Conservation (phyloP, 2,329 filamentous ascomycete species). For the Escovopsis weberi region DNA sequence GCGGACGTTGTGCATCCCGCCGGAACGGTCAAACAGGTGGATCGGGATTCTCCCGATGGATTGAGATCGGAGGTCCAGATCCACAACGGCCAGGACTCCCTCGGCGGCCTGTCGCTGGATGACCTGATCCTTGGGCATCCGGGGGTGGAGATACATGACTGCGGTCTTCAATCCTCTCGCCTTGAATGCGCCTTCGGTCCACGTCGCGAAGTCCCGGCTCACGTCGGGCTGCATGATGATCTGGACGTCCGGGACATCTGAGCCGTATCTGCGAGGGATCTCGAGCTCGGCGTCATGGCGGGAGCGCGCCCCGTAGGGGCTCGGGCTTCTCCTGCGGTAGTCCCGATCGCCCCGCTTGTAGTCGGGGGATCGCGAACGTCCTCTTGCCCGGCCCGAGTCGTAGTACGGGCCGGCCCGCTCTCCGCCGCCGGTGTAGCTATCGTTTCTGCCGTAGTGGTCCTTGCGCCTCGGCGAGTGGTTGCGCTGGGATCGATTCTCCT, state of each 20-base stretch:
- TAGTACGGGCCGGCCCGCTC: slow-evolving; percentile 22
- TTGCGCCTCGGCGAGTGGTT: slow-evolving; percentile 43
- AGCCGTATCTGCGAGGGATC: slow-evolving; percentile 57
- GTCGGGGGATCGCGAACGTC: slow-evolving; percentile 51
- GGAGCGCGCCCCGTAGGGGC: slow-evolving; percentile 38
- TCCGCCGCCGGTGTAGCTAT: slow-evolving; percentile 36
- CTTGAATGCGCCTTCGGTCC: slow-evolving; percentile 65
- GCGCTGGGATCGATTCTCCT: slow-evolving; percentile 51
- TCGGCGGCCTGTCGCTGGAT: slow-evolving; percentile 76
- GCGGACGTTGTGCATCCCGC: slow-evolving; percentile 57
- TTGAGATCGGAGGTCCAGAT: slow-evolving; percentile 58
- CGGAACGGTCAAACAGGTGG: slow-evolving; percentile 71
- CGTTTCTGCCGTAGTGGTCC: slow-evolving; percentile 45
- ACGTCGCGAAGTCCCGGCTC: slow-evolving; percentile 64
- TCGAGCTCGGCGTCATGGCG: slow-evolving; percentile 45
- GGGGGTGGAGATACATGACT: slow-evolving; percentile 64
- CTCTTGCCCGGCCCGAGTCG: slow-evolving; percentile 31
- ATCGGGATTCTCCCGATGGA: slow-evolving; percentile 59
- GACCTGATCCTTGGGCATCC: slow-evolving; percentile 63
- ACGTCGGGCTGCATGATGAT: slow-evolving; percentile 70
- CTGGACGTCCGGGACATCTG: slow-evolving; percentile 78
- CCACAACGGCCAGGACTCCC: slow-evolving; percentile 73
- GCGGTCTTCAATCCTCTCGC: slow-evolving; percentile 59
- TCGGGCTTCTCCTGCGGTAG: slow-evolving; percentile 57
- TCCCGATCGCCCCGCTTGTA: slow-evolving; percentile 29